phyloP scores from a whole-genome alignment of 2,329 filamentous ascomycete species.

The Arthrobotrys entomopaga region DNA sequence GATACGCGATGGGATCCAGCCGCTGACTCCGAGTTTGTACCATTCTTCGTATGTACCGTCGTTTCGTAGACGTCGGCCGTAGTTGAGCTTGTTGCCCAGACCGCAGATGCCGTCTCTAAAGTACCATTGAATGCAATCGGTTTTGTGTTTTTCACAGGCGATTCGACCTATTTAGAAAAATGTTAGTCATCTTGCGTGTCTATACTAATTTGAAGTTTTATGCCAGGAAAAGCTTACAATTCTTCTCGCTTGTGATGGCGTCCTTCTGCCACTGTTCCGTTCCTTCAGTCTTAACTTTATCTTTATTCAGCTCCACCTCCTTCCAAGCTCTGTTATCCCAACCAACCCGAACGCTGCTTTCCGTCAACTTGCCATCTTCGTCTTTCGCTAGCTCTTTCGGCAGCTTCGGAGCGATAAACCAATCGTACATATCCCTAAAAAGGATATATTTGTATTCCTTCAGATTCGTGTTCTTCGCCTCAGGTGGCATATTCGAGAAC shows the following conservation, averaged over 20 bases:
- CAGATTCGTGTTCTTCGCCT: constrained; percentile 31
- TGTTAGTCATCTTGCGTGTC: constrained; percentile 20
- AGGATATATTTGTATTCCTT: constrained; percentile 45
- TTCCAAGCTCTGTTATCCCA: constrained; percentile 53
- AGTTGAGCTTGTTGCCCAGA: constrained; percentile 41
- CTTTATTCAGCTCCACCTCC: constrained; percentile 47
- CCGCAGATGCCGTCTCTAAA: constrained; percentile 48
- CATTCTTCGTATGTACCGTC: constrained; percentile 47
- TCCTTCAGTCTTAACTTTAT: constrained; percentile 29
- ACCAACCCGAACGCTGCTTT: constrained; percentile 27
- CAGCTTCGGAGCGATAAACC: constrained; percentile 35
- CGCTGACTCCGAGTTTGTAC: constrained; percentile 51
- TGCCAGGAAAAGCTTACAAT: constrained; percentile 23
- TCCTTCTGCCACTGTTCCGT: constrained; percentile 43
- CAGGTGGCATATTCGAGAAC: constrained; percentile 39
- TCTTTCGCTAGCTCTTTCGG: constrained; percentile 27
- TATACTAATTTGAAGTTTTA: background rate
- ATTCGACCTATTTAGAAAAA: constrained; percentile 34
- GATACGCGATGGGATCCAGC: constrained; percentile 38
- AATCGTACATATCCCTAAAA: constrained; percentile 52
- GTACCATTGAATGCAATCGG: constrained; percentile 49
- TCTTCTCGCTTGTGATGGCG: constrained; percentile 42
- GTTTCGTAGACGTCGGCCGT: constrained; percentile 50
- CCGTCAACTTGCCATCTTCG: constrained; percentile 11
- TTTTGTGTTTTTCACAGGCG: constrained; percentile 40